Percentiles rank a stretch among this genome's conserved stretches.
Conservation (phyloP, 805 yeast genomes). For the Pichia gijzeniarum region DNA sequence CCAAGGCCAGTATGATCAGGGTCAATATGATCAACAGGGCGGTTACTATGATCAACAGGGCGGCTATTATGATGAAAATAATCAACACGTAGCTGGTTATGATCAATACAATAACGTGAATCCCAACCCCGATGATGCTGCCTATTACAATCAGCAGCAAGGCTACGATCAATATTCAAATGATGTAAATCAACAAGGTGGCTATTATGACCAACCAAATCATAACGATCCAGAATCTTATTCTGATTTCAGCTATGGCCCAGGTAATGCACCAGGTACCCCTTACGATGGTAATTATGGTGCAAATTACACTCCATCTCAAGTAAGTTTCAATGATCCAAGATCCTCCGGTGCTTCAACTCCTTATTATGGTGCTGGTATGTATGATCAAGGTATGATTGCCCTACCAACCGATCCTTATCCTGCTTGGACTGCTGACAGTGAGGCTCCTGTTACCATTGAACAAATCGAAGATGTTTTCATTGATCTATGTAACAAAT, state of each 20-base stretch:
- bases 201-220: constrained; percentile 48
- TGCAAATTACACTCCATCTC: constrained; percentile 62
- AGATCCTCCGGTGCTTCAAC: constrained; percentile 92
- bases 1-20: constrained; percentile 24
- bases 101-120: constrained; percentile 30
- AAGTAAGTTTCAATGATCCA: constrained; percentile 80
- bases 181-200: constrained; percentile 16
- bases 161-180: constrained; percentile 21
- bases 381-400: constrained; percentile 42
- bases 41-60: constrained; percentile 38
- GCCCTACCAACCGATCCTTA: constrained; percentile 87
- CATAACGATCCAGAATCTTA: constrained; percentile 49
- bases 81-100: constrained; percentile 18
- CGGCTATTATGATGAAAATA: constrained; percentile 17
- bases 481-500: constrained; percentile 74
- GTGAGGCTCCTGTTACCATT: constrained; percentile 76
- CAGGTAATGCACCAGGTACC: constrained; percentile 56
- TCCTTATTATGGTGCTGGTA: constrained; percentile 50
- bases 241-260: constrained; percentile 54
- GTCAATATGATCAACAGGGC: constrained; percentile 16
- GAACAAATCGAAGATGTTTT: constrained; percentile 85
- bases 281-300: constrained; percentile 55
- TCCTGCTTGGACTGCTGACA: constrained; percentile 99
- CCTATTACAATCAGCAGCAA: constrained; percentile 9
- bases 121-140: constrained; percentile 7